Evolutionary conservation across 495 filamentous ascomycete genomes (phyloP).

Genomic region (Tuber borchii): DNA sequence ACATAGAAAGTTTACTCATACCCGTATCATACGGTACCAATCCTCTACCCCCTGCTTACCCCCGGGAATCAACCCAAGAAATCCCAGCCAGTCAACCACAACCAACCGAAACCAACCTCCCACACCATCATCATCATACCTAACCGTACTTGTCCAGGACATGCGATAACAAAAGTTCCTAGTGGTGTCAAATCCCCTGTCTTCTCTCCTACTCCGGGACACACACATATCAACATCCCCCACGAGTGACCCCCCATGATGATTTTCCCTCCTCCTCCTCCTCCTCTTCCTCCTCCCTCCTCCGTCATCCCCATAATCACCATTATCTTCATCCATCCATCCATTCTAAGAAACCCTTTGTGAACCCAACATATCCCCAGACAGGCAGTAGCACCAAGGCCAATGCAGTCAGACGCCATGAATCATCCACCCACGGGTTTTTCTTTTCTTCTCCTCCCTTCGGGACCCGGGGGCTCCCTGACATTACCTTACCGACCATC

Average conservation of each 20-base stretch:
- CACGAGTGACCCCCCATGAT: not conserved
- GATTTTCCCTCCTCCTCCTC: not conserved
- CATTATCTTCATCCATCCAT: not conserved
- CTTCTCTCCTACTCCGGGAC: too few species aligned
- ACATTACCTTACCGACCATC: not conserved
- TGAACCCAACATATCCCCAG: not conserved
- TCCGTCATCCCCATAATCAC: not conserved
- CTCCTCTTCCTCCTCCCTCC: too few species aligned
- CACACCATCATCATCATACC: not conserved
- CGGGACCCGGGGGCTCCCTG: not conserved
- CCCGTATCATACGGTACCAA: too few species aligned
- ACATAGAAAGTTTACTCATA: too few species aligned
- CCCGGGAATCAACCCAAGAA: not conserved
- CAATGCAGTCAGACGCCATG: constrained; percentile 3
- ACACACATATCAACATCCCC: too few species aligned
- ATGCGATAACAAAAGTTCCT: not conserved
- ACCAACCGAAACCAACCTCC: not conserved
- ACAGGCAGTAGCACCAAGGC: not conserved
- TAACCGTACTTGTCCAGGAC: not conserved
- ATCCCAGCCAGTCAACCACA: not conserved
- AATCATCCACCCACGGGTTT: not conserved
- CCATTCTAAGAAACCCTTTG: not conserved
- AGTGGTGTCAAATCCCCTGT: too few species aligned
- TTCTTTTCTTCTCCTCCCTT: not conserved
- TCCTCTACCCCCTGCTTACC: not conserved